Conservation (phyloP, 202 grass and related monocot species). For the Tripidium arundinaceum region DNA sequence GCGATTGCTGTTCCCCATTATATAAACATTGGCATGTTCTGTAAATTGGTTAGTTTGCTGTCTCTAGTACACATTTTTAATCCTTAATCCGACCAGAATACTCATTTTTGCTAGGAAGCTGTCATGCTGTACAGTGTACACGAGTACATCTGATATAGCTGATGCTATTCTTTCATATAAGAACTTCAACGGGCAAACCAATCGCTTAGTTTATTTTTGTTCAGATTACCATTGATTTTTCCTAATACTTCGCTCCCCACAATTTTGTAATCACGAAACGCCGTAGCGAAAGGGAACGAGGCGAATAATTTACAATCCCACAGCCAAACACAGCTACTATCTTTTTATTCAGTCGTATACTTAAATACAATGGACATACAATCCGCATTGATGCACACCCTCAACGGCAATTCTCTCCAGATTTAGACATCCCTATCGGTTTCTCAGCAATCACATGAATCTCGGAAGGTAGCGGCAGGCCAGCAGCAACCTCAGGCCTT, state of each 20-base stretch:
- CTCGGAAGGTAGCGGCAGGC: too few relatives aligned
- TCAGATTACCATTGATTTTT: background rate
- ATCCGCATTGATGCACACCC: constrained; percentile 9
- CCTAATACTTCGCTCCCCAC: too few relatives aligned
- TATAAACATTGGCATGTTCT: background rate
- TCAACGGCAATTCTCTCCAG: constrained; percentile 10
- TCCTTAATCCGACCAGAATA: background rate
- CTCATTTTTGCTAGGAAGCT: background rate
- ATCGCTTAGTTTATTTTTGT: background rate
- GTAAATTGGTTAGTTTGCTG: background rate
- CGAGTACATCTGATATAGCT: too few relatives aligned
- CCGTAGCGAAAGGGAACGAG: background rate
- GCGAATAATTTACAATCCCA: constrained; percentile 40
- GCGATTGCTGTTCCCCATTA: background rate
- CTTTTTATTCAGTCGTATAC: constrained; percentile 34
- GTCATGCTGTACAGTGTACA: background rate
- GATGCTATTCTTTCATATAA: background rate
- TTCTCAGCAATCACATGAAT: too few relatives aligned
- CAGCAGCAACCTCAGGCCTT: too few relatives aligned
- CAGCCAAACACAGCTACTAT: constrained; percentile 1
- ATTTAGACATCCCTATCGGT: too few relatives aligned
- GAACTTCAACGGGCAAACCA: background rate
- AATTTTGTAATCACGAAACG: background rate
- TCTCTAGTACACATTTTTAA: background rate
- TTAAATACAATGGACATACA: constrained; percentile 55